Percentiles rank a stretch among this genome's conserved stretches.
These are phyloP conservation scores for Urtica urens DNA, from an alignment of 306 rosid genomes.

Conservation along the genomic window DNA sequence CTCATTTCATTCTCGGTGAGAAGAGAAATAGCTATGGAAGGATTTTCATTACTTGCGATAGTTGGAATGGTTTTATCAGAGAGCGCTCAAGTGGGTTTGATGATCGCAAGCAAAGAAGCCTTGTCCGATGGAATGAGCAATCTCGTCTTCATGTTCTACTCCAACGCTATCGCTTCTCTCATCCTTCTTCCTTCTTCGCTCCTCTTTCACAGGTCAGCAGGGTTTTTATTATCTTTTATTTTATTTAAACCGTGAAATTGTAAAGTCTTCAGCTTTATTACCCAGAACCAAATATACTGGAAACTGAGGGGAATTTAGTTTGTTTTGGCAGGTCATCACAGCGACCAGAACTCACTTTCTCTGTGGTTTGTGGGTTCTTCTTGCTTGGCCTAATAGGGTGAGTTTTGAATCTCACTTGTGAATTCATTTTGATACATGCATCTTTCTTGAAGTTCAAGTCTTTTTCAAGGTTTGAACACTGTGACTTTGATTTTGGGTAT, in stretches of 20 bases:
- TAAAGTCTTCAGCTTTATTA: no score
- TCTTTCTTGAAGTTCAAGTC: no score
- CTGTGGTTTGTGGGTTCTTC: slow-evolving; percentile 37
- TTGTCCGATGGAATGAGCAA: slow-evolving; percentile 58
- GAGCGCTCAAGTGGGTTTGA: slow-evolving; percentile 53
- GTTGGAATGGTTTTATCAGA: slow-evolving; percentile 63
- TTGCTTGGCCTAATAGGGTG: slow-evolving; percentile 56
- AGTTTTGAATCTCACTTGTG: no score
- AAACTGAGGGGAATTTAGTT: no score
- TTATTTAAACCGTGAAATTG: not conserved
- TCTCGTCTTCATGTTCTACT: slow-evolving; percentile 59
- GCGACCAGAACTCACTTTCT: slow-evolving; percentile 42
- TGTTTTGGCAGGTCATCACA: slow-evolving; percentile 28
- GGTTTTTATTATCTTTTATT: not conserved
- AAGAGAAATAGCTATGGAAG: slow-evolving; percentile 28
- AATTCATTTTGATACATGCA: no score
- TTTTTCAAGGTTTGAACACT: no score
- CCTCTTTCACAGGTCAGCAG: slow-evolving; percentile 30
- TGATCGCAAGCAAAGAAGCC: slow-evolving; percentile 53
- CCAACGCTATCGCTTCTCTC: slow-evolving; percentile 50
- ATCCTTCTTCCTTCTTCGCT: slow-evolving; percentile 59
- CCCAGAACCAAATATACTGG: no score
- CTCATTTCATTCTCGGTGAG: not conserved
- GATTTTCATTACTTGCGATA: slow-evolving; percentile 26
- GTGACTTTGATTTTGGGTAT: no score